Evolutionary conservation across 495 filamentous ascomycete species (phyloP).

Genomic region (Penicillium ucsense): DNA sequence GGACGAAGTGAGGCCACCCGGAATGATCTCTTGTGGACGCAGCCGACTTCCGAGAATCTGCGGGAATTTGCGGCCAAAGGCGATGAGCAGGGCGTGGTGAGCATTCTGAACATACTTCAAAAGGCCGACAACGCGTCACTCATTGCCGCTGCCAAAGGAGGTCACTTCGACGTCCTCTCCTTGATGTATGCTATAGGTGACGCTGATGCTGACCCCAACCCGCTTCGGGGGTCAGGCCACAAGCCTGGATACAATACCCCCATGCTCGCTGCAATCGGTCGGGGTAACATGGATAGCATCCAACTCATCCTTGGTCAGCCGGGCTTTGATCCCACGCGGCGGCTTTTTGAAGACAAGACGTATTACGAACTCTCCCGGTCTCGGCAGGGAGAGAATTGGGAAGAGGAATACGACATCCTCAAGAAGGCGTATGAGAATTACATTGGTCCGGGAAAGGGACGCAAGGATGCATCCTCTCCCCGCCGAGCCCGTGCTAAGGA

Average conservation of each 20-base stretch:
- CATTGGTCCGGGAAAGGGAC: slow-evolving; percentile 29
- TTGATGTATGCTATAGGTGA: slow-evolving; percentile 73
- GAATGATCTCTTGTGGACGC: slow-evolving; percentile 54
- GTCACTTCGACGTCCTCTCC: slow-evolving; percentile 78
- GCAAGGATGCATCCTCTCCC: slow-evolving; percentile 35
- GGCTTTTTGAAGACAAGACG: slow-evolving; percentile 53
- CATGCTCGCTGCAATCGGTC: slow-evolving; percentile 87
- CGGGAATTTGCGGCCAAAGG: slow-evolving; percentile 73
- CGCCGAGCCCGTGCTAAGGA: slow-evolving; percentile 50
- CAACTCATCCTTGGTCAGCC: slow-evolving; percentile 68
- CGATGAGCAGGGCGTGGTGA: slow-evolving; percentile 67
- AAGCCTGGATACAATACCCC: slow-evolving; percentile 63
- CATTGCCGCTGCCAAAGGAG: slow-evolving; percentile 84
- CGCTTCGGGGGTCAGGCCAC: slow-evolving; percentile 36
- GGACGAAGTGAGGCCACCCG: slow-evolving; percentile 50
- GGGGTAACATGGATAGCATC: slow-evolving; percentile 76
- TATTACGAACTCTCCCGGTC: slow-evolving; percentile 80
- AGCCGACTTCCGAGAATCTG: slow-evolving; percentile 58
- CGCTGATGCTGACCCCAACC: slow-evolving; percentile 70
- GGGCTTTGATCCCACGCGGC: slow-evolving; percentile 67
- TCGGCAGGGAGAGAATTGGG: slow-evolving; percentile 77
- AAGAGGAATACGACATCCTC: slow-evolving; percentile 75
- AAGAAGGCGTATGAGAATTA: slow-evolving; percentile 68
- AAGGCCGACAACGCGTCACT: slow-evolving; percentile 77
- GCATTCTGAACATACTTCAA: slow-evolving; percentile 65